phyloP scores from a whole-genome alignment of 129 eudicot genomes.

The Lactuca saligna region DNA sequence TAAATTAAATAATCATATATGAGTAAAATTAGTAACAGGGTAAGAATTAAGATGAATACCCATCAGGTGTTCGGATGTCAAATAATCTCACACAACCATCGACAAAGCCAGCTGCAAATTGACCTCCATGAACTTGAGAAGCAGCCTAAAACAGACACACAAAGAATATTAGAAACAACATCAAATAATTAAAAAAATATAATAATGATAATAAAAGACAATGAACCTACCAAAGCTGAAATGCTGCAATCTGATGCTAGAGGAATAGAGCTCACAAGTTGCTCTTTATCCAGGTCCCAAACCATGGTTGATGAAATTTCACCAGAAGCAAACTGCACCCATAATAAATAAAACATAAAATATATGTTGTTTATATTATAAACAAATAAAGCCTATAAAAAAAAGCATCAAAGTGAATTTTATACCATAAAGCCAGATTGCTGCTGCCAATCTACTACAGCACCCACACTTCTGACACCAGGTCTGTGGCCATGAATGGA shows the following conservation, averaged over 20 bases:
- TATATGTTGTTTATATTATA: too few species aligned
- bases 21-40: not conserved
- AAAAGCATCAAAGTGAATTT: too few species aligned
- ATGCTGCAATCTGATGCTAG: slow-evolving; percentile 72
- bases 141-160: slow-evolving; percentile 53
- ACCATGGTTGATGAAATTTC: slow-evolving; percentile 84
- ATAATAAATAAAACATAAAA: slow-evolving; percentile 3
- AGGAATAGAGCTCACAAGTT: slow-evolving; percentile 71
- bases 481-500: slow-evolving; percentile 89
- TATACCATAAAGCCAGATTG: slow-evolving; percentile 92
- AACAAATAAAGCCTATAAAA: too few species aligned
- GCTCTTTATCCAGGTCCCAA: slow-evolving; percentile 98
- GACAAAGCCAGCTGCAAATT: slow-evolving; percentile 85
- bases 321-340: slow-evolving; percentile 75
- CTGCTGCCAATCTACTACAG: slow-evolving; percentile 99
- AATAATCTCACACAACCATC: slow-evolving; percentile 90
- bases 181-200: not conserved
- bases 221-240: slow-evolving; percentile 69
- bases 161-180: not conserved
- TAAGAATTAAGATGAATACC: slow-evolving; percentile 33
- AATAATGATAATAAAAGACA: not conserved
- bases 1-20: too few species aligned
- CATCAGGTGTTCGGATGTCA: slow-evolving; percentile 87
- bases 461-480: slow-evolving; percentile 73
- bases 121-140: slow-evolving; percentile 90